phyloP scores from a whole-genome alignment of 257 asterid genomes.

The Solanum stenotomum region DNA sequence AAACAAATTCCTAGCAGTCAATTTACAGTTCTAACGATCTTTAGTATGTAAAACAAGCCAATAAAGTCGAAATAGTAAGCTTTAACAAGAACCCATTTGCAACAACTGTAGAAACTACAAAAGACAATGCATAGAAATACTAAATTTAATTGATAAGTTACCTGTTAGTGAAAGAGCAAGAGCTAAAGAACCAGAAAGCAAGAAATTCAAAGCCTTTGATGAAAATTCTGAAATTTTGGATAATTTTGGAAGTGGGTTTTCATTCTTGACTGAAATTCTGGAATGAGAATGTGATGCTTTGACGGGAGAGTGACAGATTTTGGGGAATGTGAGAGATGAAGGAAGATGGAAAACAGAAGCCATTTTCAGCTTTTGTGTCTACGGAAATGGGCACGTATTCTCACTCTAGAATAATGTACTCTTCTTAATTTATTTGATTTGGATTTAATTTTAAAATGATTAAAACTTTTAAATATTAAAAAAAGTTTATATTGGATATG shows the following conservation, averaged over 20 bases:
- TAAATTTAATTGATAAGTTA: background rate
- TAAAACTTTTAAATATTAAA: too few species aligned
- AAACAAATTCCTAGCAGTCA: background rate
- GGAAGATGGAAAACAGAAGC: slow-evolving; percentile 30
- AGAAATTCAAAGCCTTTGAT: slow-evolving; percentile 42
- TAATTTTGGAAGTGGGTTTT: background rate
- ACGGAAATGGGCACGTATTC: background rate
- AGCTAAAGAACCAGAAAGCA: slow-evolving; percentile 63
- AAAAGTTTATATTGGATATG: fast-evolving
- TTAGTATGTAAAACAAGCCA: background rate
- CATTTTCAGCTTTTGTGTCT: slow-evolving; percentile 15
- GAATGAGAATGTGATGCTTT: slow-evolving; percentile 18
- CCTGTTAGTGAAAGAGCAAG: slow-evolving; percentile 63
- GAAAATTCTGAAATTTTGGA: slow-evolving; percentile 31
- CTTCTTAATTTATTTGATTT: background rate
- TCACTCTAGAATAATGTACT: background rate
- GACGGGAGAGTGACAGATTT: background rate
- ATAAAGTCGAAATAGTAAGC: background rate
- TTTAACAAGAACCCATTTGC: background rate
- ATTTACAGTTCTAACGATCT: background rate
- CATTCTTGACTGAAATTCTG: background rate
- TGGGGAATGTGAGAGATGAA: slow-evolving; percentile 14
- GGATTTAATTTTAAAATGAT: too few species aligned
- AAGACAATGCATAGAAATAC: background rate
- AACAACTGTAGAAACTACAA: background rate